These are phyloP conservation scores for Kregervanrija delftensis DNA, from an alignment of 805 yeast genomes.

Conservation along the genomic window DNA sequence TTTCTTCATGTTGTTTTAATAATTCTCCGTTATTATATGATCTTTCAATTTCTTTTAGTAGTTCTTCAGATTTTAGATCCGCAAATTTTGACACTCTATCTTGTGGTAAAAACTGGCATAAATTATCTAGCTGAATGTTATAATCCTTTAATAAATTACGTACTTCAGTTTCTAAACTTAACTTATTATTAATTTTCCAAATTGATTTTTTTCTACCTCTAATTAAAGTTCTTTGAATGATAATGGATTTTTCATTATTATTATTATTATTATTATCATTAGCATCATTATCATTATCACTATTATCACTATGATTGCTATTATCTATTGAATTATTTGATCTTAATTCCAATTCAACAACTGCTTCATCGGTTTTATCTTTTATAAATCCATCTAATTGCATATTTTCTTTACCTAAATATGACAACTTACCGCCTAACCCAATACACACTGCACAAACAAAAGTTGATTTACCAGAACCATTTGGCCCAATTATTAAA, in stretches of 20 bases:
- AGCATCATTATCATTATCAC: too few relatives aligned
- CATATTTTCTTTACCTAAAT: constrained; percentile 62
- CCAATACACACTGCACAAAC: constrained; percentile 92
- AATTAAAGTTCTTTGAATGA: constrained; percentile 37
- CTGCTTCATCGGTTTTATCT: constrained; percentile 44
- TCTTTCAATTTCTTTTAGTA: constrained; percentile 71
- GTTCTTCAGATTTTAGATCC: constrained; percentile 62
- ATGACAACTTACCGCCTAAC: constrained; percentile 68
- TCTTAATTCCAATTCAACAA: constrained; percentile 46
- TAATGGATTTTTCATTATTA: constrained; percentile 18
- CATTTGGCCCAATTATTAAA: constrained; percentile 94
- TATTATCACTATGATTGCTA: too few relatives aligned
- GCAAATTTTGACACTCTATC: constrained; percentile 94
- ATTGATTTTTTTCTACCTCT: constrained; percentile 36
- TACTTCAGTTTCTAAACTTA: constrained; percentile 38
- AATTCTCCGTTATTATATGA: constrained; percentile 64
- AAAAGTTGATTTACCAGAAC: constrained; percentile 90
- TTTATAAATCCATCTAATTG: constrained; percentile 64
- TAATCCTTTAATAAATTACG: constrained; percentile 37
- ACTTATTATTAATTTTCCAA: constrained; percentile 43
- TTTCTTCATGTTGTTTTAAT: constrained; percentile 45
- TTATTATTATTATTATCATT: too few relatives aligned
- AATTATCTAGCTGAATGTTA: constrained; percentile 81
- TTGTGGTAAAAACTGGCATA: constrained; percentile 93
- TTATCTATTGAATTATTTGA: constrained; percentile 26